phyloP scores from a whole-genome alignment of 2,329 filamentous ascomycete genomes.

The Penicillium fuscoglaucum region DNA sequence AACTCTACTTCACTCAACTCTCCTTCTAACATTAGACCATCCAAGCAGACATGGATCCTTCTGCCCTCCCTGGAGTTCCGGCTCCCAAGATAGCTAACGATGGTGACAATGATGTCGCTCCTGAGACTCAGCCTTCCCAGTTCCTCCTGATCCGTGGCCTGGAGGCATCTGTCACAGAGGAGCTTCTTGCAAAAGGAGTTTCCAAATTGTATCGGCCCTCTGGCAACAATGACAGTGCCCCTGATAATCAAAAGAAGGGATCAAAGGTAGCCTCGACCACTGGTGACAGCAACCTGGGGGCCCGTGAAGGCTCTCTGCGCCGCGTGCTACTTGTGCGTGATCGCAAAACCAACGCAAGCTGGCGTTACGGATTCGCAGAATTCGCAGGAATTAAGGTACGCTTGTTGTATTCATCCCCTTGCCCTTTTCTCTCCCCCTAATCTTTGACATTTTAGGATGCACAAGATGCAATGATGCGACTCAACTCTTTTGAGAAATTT shows the following conservation, averaged over 20 bases:
- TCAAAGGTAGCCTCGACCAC: slow-evolving; percentile 57
- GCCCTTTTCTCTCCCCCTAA: neutral
- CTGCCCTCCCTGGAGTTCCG: slow-evolving; percentile 41
- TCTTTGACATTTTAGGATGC: slow-evolving; percentile 55
- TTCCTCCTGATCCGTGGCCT: slow-evolving; percentile 74
- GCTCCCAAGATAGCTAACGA: slow-evolving; percentile 50
- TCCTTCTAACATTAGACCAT: slow-evolving; percentile 15
- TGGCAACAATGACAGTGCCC: slow-evolving; percentile 37
- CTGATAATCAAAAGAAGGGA: slow-evolving; percentile 45
- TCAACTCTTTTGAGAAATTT: slow-evolving; percentile 70
- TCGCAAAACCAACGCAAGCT: slow-evolving; percentile 67
- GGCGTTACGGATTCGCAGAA: slow-evolving; percentile 81
- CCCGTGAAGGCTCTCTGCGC: slow-evolving; percentile 70
- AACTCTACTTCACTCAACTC: neutral
- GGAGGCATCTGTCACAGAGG: slow-evolving; percentile 68
- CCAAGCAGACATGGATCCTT: slow-evolving; percentile 25
- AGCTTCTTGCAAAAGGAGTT: slow-evolving; percentile 70
- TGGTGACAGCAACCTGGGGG: slow-evolving; percentile 64
- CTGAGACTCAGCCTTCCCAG: slow-evolving; percentile 65
- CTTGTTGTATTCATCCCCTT: neutral
- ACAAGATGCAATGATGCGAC: slow-evolving; percentile 69
- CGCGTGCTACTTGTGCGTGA: slow-evolving; percentile 77
- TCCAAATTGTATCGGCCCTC: slow-evolving; percentile 68
- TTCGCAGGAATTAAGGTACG: slow-evolving; percentile 67
- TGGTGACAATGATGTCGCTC: slow-evolving; percentile 56